These are phyloP conservation scores for Beauveria sp. DNA, from an alignment of 2,329 filamentous ascomycete genomes.

Conservation along the genomic window DNA sequence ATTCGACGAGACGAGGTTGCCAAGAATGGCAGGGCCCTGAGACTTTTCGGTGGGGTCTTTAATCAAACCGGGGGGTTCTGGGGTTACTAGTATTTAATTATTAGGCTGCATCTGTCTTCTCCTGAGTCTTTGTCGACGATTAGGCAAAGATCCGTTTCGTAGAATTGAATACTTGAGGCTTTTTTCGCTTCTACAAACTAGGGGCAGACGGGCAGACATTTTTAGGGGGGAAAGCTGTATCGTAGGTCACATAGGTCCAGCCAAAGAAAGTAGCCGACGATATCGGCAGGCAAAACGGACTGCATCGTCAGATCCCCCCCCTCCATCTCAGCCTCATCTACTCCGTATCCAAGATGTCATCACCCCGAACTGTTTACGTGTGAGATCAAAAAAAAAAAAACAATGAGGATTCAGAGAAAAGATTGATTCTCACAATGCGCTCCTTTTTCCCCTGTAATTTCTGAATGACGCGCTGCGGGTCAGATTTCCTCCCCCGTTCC, in stretches of 20 bases:
- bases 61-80: constrained; percentile 2
- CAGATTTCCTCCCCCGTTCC: not conserved
- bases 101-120: not conserved
- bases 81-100: not conserved
- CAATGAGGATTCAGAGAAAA: not conserved
- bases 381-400: not conserved
- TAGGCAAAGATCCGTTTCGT: too few species aligned
- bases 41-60: not conserved
- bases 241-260: too few species aligned
- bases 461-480: constrained; percentile 1
- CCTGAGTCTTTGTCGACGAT: not conserved
- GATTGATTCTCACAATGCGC: not conserved
- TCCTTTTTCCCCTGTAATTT: not conserved
- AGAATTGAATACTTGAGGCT: too few species aligned
- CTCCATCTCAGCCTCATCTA: not conserved
- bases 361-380: too few species aligned
- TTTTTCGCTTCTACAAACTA: too few species aligned
- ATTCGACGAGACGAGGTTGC: not conserved
- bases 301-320: not conserved
- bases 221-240: too few species aligned
- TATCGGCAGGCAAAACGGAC: not conserved
- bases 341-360: not conserved
- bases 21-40: not conserved
- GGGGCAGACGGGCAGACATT: too few species aligned
- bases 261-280: not conserved